A percentile compares a stretch with the other conserved stretches of the same genome.
Evolutionary conservation across 495 filamentous ascomycete genomes (phyloP).

Genomic region (Hypoxylon rickii): DNA sequence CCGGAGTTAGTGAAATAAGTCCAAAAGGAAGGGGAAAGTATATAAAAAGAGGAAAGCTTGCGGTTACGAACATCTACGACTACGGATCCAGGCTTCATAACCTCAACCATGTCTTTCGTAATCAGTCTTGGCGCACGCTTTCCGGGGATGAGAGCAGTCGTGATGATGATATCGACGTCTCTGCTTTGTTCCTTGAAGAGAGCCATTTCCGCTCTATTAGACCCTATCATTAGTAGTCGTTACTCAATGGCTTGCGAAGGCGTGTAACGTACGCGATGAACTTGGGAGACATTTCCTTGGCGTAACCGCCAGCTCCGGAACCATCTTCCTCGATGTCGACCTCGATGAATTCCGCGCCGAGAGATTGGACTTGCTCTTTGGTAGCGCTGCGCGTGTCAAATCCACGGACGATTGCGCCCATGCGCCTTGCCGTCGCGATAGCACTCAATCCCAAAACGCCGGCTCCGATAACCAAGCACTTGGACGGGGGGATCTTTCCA

Average conservation of each 20-base stretch:
- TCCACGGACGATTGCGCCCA: conserved; percentile 83
- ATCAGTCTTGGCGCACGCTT: conserved; percentile 76
- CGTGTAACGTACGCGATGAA: too few species aligned
- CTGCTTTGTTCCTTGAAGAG: conserved; percentile 79
- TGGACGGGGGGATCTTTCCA: conserved; percentile 80
- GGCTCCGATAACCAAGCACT: conserved; percentile 81
- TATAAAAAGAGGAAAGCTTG: too few species aligned
- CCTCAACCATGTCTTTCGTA: conserved; percentile 73
- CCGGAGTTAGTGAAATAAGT: too few species aligned
- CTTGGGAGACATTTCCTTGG: conserved; percentile 86
- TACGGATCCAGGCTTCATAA: conserved; percentile 82
- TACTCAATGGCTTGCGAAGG: too few species aligned
- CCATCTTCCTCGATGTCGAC: conserved; percentile 84
- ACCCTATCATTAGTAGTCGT: too few species aligned
- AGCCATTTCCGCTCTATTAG: conserved; percentile 85
- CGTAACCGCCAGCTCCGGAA: conserved; percentile 79
- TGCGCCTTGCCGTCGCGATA: conserved; percentile 75
- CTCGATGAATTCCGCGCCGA: conserved; percentile 83
- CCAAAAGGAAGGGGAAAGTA: too few species aligned
- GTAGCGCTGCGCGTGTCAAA: conserved; percentile 81
- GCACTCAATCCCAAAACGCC: conserved; percentile 82
- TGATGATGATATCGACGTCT: conserved; percentile 87
- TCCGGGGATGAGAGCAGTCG: conserved; percentile 80
- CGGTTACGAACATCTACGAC: conserved; percentile 84
- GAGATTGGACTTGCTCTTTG: conserved; percentile 81